Evolutionary conservation across 768 basidiomycete genomes (phyloP), one percentile per base, ranked within the genome.

Genomic region (Omphalotus guepiniiformis): DNA sequence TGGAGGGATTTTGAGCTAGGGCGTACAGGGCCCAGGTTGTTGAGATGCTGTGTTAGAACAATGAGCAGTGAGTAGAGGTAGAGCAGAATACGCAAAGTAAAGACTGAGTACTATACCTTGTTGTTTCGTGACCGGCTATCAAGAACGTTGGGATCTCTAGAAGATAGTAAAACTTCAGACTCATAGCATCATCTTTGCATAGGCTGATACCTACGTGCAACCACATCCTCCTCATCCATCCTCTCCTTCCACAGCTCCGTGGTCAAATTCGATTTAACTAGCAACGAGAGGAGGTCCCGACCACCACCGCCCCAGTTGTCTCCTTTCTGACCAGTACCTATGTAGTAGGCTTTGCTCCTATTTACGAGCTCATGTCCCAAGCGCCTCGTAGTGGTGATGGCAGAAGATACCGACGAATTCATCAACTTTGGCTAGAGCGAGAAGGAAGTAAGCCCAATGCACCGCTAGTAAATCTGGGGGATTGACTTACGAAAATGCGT

Each of bases 261-360:
- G 0, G 79, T 74, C 65, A 81, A 74, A 58, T 86, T 87, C 3
- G 84, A 83, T 49, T 71, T 71, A 37, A 86, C 65, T 3, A 87
- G 66, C 22, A 84, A 54, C 0, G 78, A 79, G 3, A 86, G 64
- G 3, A 87, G 57, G 63, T 86, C 83, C 9, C 78, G 73, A 4
- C 50, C 22, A 63, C 64, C n/a, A n/a, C n/a, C n/a, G 30, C 9
- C 69, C 58, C 56, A 61, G 5, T 58, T 58, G 23, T 64, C 56
- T 4, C 53, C 59, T 32, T 48, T 56, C 32, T 46, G 43, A 19
- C 48, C 41, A 67, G 52, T 5, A 62, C 61, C n/a, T 58, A 9
- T 13, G 23, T 47, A 25, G 3, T 23, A 26, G 6, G 54, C 58
- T 57, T 82, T 82, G 55, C 79, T 83, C 9, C 76, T 67, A 6